A percentile compares a stretch with the other conserved stretches of the same genome.
Conservation (phyloP, 805 yeast genomes). For the Candida boidinii region DNA sequence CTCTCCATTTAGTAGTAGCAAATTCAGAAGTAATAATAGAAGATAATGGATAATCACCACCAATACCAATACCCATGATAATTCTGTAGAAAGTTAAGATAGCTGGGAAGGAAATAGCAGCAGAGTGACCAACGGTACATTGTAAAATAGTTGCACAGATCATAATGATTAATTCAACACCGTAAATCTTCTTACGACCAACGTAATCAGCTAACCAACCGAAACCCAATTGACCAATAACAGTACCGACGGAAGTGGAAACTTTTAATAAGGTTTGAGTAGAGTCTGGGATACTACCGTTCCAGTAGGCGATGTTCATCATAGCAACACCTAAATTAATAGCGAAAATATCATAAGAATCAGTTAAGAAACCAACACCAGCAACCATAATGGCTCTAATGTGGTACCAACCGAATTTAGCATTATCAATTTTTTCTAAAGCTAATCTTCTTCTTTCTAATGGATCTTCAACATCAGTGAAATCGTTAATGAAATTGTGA, state of each 20-base stretch:
- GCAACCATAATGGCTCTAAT: conserved; percentile 77
- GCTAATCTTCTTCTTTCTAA: conserved; percentile 83
- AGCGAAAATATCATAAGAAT: conserved; percentile 88
- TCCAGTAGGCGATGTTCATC: conserved; percentile 74
- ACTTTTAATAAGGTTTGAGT: conserved; percentile 74
- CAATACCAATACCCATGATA: conserved; percentile 91
- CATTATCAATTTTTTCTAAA: conserved; percentile 73
- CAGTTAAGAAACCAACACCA: conserved; percentile 91
- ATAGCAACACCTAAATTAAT: conserved; percentile 76
- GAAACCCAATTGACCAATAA: conserved; percentile 80
- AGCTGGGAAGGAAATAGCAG: conserved; percentile 68
- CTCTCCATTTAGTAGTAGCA: conserved; percentile 94
- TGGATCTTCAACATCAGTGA: conserved; percentile 77
- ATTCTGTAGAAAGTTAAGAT: conserved; percentile 73
- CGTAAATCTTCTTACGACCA: conserved; percentile 86
- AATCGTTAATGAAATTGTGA: conserved; percentile 74
- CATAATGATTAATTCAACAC: conserved; percentile 79
- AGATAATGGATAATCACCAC: conserved; percentile 94
- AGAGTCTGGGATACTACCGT: conserved; percentile 50
- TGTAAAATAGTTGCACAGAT: conserved; percentile 73
- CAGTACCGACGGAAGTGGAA: conserved; percentile 91
- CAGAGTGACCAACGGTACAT: conserved; percentile 62
- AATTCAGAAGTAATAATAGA: conserved; percentile 92
- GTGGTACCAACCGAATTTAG: conserved; percentile 76
- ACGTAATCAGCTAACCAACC: conserved; percentile 74